Evolutionary conservation across 2,329 filamentous ascomycete genomes (phyloP).

Genomic region (Colletotrichum theobromicola): DNA sequence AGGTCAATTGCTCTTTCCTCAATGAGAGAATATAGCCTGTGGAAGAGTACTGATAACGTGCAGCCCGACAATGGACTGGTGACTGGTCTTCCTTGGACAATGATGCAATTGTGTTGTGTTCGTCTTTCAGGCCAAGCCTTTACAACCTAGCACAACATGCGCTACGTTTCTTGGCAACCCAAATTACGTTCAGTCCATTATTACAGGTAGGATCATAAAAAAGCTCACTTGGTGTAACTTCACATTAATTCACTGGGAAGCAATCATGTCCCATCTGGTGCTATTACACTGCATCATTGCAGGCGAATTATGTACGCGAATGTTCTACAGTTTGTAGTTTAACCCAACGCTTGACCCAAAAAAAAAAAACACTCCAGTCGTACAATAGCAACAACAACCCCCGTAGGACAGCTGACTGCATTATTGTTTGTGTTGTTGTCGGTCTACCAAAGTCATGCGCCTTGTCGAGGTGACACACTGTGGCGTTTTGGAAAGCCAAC

Average conservation of each 20-base stretch:
- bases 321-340: neutral
- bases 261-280: neutral
- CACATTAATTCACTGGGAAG: neutral
- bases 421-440: neutral
- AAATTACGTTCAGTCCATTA: neutral
- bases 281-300: neutral
- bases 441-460: neutral
- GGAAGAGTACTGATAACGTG: neutral
- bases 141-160: neutral
- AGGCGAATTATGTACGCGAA: slow-evolving; percentile 10
- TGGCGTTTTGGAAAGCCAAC: neutral
- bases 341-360: neutral
- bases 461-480: neutral
- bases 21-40: neutral
- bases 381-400: neutral
- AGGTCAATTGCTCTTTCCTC: neutral
- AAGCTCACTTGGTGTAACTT: neutral
- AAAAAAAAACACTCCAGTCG: neutral
- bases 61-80: neutral
- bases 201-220: neutral
- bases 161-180: neutral
- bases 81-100: neutral
- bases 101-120: neutral
- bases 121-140: neutral
- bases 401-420: neutral